phyloP scores from a whole-genome alignment of 108 stramenopile species.

The Nitzschia sp. region DNA sequence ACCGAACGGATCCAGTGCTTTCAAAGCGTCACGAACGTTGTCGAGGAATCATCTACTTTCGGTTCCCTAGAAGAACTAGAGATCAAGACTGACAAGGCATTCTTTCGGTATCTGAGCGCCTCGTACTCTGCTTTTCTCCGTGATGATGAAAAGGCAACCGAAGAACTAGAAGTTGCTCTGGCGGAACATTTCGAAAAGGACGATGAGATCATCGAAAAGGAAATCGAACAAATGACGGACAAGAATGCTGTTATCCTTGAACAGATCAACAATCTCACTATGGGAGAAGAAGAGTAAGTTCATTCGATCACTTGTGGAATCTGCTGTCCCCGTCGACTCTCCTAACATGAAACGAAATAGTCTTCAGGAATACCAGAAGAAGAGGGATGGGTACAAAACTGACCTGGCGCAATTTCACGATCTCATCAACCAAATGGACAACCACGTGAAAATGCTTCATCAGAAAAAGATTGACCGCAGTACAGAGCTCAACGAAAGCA shows the following conservation, averaged over 20 bases:
- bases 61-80: conserved; percentile 61
- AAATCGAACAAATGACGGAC: conserved; percentile 69
- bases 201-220: conserved; percentile 59
- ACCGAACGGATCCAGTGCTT: conserved; percentile 71
- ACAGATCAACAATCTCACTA: conserved; percentile 55
- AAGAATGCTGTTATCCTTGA: conserved; percentile 61
- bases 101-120: conserved; percentile 79
- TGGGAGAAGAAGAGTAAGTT: conserved; percentile 74
- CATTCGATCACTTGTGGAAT: background rate
- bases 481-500: conserved; percentile 59
- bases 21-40: conserved; percentile 40
- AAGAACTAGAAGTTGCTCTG: conserved; percentile 68
- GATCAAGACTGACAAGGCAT: conserved; percentile 64
- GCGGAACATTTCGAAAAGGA: conserved; percentile 74
- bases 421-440: conserved; percentile 76
- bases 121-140: conserved; percentile 87
- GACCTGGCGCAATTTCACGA: conserved; percentile 90
- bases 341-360: conserved; percentile 41
- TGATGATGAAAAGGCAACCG: conserved; percentile 78
- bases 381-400: conserved; percentile 68
- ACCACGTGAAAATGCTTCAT: conserved; percentile 65
- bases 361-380: conserved; percentile 63
- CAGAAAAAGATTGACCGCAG: conserved; percentile 64
- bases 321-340: background rate
- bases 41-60: conserved; percentile 31